Evolutionary conservation across 805 yeast genomes (phyloP).

Genomic region (Candida odintsovae): DNA sequence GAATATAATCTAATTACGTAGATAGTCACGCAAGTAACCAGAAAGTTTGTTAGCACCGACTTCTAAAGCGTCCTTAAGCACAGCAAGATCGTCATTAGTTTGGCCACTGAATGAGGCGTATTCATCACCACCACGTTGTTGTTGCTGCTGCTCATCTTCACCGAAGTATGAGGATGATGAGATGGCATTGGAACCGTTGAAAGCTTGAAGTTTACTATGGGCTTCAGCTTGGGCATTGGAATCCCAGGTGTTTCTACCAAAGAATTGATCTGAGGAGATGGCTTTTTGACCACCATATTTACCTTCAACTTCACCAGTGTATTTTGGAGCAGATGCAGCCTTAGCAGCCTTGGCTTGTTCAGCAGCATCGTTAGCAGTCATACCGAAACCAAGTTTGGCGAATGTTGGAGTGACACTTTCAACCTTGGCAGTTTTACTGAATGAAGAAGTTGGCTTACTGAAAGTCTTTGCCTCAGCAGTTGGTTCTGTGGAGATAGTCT

Average conservation of each 20-base stretch:
- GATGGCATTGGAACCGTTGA: slow-evolving; percentile 82
- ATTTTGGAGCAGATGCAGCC: slow-evolving; percentile 50
- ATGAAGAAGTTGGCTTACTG: slow-evolving; percentile 4
- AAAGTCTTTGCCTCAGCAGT: slow-evolving; percentile 6
- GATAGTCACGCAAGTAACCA: slow-evolving; percentile 78
- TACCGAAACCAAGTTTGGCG: slow-evolving; percentile 87
- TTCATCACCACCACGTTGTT: slow-evolving; percentile 34
- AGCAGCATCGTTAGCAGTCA: slow-evolving; percentile 62
- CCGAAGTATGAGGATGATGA: slow-evolving; percentile 93
- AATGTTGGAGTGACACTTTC: slow-evolving; percentile 59
- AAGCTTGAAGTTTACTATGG: slow-evolving; percentile 68
- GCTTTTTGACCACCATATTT: slow-evolving; percentile 90
- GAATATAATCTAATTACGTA: slow-evolving; percentile 34
- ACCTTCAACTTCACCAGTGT: slow-evolving; percentile 67
- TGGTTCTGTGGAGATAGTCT: slow-evolving; percentile 20
- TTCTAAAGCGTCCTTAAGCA: slow-evolving; percentile 85
- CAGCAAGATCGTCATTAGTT: slow-evolving; percentile 86
- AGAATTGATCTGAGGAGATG: slow-evolving; percentile 91
- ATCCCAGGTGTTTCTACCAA: slow-evolving; percentile 84
- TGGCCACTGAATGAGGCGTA: slow-evolving; percentile 65
- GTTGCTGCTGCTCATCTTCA: slow-evolving; percentile 55
- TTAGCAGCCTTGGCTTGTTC: slow-evolving; percentile 36
- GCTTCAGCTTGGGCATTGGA: slow-evolving; percentile 78
- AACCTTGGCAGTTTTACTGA: slow-evolving; percentile 17
- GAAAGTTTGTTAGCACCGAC: slow-evolving; percentile 90